phyloP scores from a whole-genome alignment of 2,329 filamentous ascomycete species.

The Ophiostoma ulmi region DNA sequence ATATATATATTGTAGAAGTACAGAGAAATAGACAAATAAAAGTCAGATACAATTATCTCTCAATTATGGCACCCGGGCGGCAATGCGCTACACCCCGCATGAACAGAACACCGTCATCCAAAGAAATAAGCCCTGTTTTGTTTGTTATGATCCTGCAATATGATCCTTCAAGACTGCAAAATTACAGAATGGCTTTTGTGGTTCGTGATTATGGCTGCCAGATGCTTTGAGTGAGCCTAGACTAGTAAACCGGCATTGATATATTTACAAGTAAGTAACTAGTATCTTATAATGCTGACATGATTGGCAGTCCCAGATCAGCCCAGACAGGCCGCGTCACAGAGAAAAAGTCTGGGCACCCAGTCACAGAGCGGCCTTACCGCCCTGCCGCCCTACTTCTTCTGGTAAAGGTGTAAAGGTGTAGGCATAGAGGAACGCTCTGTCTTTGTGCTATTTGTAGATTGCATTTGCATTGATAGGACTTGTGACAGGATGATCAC shows the following conservation, averaged over 20 bases:
- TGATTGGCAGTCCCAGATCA: neutral
- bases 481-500: conserved; percentile 7
- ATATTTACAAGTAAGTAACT: neutral
- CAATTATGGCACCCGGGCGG: neutral
- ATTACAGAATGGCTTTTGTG: neutral
- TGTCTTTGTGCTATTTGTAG: neutral
- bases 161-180: neutral
- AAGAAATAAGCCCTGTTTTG: neutral
- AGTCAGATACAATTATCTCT: neutral
- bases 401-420: neutral
- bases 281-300: neutral
- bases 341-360: neutral
- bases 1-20: too few relatives aligned
- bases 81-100: neutral
- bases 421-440: neutral
- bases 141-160: neutral
- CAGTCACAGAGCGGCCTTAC: conserved; percentile 2
- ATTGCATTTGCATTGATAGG: neutral
- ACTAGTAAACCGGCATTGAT: neutral
- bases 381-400: neutral
- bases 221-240: neutral
- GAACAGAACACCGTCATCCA: neutral
- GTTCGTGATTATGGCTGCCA: neutral
- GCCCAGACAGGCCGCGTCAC: neutral
- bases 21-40: neutral